Evolutionary conservation across 306 rosid species (phyloP), one percentile per base, ranked within the genome.

Genomic region (Chamaecrista fasciculata): DNA sequence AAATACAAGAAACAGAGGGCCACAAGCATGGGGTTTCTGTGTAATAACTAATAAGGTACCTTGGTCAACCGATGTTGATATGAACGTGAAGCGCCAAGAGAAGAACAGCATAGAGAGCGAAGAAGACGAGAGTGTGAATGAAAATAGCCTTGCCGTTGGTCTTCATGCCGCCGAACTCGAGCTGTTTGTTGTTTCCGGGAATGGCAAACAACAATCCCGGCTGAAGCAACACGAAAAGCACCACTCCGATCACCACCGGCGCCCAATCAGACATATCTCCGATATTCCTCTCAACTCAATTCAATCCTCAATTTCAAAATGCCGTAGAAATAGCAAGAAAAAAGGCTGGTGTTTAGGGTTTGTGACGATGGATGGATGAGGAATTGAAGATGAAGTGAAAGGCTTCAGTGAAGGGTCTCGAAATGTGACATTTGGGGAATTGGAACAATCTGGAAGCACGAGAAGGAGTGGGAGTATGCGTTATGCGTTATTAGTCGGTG

Each of bases 121-220:
- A 94, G 84, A 94, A 94, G 82, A 94, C 72, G 75, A 94, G 95
- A 0, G 96, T 88, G 85, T 94, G 99, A 12, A 94, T 74, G 50
- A 89, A 91, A 4, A 94, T 79, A 37, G 99, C 87, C 69, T 88
- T 91, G 7, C 99, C 97, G 69, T 94, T 94, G 9, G 96, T 91
- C 86, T 94, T 91, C 97, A 94, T 79, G 56, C 89, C 72, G 20
- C 96, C 86, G 23, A 94, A 94, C 77, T 94, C 99, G 3, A 94
- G 29, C 72, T 70, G 86, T 42, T 78, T 86, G 40, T 78, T 73
- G 73, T 88, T 76, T 1, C 99, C 97, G 0, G 99, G 99, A 6
- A 94, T 67, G 25, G 91, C 69, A 59, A 89, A 94, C 3, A 94
- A 81, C n/a, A 94, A 72, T 1, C 99, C 99, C 10, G 99, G 99